These are phyloP conservation scores for Solanum sejunctum DNA, from an alignment of 257 asterid species.

Conservation along the genomic window DNA sequence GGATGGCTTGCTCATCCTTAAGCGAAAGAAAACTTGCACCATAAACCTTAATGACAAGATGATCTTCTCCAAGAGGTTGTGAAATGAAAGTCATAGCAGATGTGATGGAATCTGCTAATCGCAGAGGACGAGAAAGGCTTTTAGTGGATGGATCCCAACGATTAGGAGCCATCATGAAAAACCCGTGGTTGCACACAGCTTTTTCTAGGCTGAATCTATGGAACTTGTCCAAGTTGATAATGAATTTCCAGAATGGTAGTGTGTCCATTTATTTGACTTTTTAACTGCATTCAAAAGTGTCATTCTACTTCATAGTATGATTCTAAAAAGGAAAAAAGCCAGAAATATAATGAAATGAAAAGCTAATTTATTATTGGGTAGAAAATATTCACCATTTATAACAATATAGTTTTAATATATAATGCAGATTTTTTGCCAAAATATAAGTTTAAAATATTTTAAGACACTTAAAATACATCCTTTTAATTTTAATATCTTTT, in stretches of 20 bases:
- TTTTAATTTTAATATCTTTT: too few species aligned
- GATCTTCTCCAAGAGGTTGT: constrained; percentile 2
- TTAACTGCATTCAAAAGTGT: background rate
- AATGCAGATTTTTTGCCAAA: too few species aligned
- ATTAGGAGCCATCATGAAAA: constrained; percentile 58
- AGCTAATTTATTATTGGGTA: too few species aligned
- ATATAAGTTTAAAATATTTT: too few species aligned
- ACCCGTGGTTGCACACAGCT: constrained; percentile 48
- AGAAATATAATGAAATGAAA: too few species aligned
- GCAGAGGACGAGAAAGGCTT: constrained; percentile 20
- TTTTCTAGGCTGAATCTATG: constrained; percentile 13
- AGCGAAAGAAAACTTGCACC: background rate
- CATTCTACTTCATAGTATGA: background rate
- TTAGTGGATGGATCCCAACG: constrained; percentile 18
- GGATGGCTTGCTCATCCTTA: constrained; percentile 3
- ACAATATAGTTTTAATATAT: too few species aligned
- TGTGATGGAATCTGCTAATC: background rate
- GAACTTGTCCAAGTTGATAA: background rate
- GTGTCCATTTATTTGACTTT: background rate
- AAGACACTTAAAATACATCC: too few species aligned
- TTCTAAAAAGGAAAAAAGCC: background rate
- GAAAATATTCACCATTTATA: too few species aligned
- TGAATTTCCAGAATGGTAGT: background rate
- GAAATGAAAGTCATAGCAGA: constrained; percentile 16
- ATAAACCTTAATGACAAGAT: constrained; percentile 2